These are phyloP conservation scores for Linum lewisii DNA, from an alignment of 345 rosid genomes.

Conservation along the genomic window DNA sequence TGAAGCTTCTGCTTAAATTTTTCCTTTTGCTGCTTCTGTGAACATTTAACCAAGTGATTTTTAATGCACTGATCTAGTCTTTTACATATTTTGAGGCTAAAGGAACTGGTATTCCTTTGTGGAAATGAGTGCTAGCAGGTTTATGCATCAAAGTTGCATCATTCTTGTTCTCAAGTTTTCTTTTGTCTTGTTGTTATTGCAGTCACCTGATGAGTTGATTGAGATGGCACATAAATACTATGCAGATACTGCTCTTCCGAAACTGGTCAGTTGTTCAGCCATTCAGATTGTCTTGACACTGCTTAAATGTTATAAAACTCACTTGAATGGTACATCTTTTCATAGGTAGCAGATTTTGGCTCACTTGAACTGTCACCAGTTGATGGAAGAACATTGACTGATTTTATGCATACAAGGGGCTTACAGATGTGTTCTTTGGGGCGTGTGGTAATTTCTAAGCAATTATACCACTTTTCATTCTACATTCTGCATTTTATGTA, in stretches of 20 bases:
- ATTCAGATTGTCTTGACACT: neutral
- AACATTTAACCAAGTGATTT: neutral
- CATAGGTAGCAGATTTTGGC: constrained; percentile 21
- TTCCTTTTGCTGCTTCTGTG: constrained; percentile 2
- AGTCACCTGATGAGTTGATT: constrained; percentile 24
- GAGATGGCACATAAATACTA: constrained; percentile 28
- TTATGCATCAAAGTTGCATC: neutral
- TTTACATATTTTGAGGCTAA: neutral
- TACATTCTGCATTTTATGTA: no score
- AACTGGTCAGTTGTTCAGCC: constrained; percentile 30
- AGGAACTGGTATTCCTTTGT: no score
- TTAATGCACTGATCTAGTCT: no score
- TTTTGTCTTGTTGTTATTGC: constrained; percentile 9
- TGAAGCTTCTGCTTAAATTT: constrained; percentile 11
- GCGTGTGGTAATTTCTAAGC: constrained; percentile 19
- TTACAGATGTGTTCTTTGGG: constrained; percentile 30
- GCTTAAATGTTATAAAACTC: constrained; percentile 8
- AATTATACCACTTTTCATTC: neutral
- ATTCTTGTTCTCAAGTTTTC: constrained; percentile 2
- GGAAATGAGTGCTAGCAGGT: no score
- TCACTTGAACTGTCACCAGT: constrained; percentile 21
- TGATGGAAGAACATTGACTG: constrained; percentile 28
- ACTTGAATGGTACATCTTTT: constrained; percentile 7
- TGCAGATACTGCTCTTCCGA: constrained; percentile 23
- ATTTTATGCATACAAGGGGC: constrained; percentile 30